Evolutionary conservation across 2,329 filamentous ascomycete species (phyloP).

Genomic region (Fusarium sp.): DNA sequence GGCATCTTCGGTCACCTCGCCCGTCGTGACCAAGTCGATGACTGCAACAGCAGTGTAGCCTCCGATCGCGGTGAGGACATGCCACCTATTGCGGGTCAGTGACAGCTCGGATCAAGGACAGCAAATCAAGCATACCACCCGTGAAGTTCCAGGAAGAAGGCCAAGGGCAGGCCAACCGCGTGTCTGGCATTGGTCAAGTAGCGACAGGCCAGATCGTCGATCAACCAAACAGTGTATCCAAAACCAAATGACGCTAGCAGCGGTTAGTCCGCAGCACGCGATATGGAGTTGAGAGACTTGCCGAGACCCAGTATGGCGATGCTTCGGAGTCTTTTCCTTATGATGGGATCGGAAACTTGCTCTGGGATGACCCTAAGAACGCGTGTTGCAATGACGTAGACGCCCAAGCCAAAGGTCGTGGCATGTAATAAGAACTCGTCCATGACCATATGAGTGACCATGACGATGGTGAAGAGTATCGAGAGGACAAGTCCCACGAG

Average conservation of each 20-base stretch:
- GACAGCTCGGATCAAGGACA: background rate
- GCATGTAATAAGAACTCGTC: slow-evolving; percentile 55
- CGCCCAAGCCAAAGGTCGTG: slow-evolving; percentile 47
- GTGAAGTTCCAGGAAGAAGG: slow-evolving; percentile 53
- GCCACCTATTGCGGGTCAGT: slow-evolving; percentile 48
- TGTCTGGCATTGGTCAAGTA: slow-evolving; percentile 43
- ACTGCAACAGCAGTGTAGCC: slow-evolving; percentile 52
- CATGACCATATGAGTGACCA: slow-evolving; percentile 54
- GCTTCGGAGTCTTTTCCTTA: slow-evolving; percentile 33
- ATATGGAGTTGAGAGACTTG: background rate
- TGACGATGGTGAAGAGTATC: slow-evolving; percentile 46
- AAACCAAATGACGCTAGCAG: slow-evolving; percentile 47
- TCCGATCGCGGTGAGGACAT: slow-evolving; percentile 53
- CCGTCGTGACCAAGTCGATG: slow-evolving; percentile 50
- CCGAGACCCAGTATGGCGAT: slow-evolving; percentile 35
- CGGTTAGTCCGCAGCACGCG: background rate
- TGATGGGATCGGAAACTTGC: slow-evolving; percentile 43
- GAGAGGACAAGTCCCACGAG: slow-evolving; percentile 36
- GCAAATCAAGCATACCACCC: slow-evolving; percentile 49
- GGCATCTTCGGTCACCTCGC: slow-evolving; percentile 46
- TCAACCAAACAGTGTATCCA: slow-evolving; percentile 52
- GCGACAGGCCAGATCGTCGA: slow-evolving; percentile 50
- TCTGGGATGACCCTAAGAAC: slow-evolving; percentile 46
- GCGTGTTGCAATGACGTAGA: slow-evolving; percentile 48
- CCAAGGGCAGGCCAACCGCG: slow-evolving; percentile 48